phyloP scores from a whole-genome alignment of 2,329 filamentous ascomycete species.

The Gaeumannomyces tritici region DNA sequence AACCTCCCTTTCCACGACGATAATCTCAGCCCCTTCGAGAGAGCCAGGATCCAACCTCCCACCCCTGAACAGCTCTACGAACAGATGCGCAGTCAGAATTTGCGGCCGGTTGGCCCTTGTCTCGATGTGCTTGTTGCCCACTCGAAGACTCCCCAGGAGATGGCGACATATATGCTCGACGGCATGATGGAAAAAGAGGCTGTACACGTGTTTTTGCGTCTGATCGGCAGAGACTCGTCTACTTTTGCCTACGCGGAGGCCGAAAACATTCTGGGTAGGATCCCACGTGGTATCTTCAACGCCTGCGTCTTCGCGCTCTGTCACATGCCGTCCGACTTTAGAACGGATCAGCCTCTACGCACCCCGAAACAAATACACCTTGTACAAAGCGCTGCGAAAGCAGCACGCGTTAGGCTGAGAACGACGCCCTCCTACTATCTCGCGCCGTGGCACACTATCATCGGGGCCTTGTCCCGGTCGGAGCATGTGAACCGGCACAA shows the following conservation, averaged over 20 bases:
- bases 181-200: slow-evolving; percentile 20
- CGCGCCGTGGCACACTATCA: neutral
- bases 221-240: neutral
- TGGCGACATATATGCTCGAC: slow-evolving; percentile 39
- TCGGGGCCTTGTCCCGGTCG: slow-evolving; percentile 23
- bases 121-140: slow-evolving; percentile 47
- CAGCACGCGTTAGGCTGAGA: neutral
- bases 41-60: slow-evolving; percentile 52
- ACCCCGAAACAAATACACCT: neutral
- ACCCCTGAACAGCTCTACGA: slow-evolving; percentile 47
- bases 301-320: slow-evolving; percentile 45
- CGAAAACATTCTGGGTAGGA: slow-evolving; percentile 2
- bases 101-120: slow-evolving; percentile 38
- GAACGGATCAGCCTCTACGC: neutral
- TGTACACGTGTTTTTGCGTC: slow-evolving; percentile 6
- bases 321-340: slow-evolving; percentile 22
- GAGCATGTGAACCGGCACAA: slow-evolving; percentile 10
- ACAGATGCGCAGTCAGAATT: slow-evolving; percentile 40
- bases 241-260: neutral
- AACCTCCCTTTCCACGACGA: slow-evolving; percentile 41
- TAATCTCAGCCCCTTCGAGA: slow-evolving; percentile 56
- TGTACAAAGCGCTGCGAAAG: neutral
- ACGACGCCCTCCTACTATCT: neutral
- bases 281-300: slow-evolving; percentile 29
- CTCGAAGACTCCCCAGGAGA: slow-evolving; percentile 36